phyloP scores from a whole-genome alignment of 306 rosid species.

The Vigna angularis region DNA sequence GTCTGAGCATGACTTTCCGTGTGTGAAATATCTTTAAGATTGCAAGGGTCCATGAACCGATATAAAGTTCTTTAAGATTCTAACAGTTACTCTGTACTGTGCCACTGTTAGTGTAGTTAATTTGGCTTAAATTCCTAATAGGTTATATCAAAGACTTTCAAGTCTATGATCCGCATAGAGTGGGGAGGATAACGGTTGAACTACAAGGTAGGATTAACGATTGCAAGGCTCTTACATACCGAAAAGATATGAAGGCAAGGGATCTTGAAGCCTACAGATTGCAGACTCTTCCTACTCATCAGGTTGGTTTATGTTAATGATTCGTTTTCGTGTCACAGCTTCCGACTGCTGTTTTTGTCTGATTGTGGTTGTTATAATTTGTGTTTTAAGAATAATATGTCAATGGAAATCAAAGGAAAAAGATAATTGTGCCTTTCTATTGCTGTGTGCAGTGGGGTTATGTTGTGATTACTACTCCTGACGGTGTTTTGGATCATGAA shows the following conservation, averaged over 20 bases:
- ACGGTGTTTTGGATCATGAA: constrained; percentile 95
- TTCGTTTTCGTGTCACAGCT: background rate
- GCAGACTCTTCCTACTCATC: constrained; percentile 73
- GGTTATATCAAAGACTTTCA: constrained; percentile 84
- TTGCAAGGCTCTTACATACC: constrained; percentile 73
- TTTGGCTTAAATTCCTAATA: constrained; percentile 32
- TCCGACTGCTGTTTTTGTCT: background rate
- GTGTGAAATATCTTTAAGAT: background rate
- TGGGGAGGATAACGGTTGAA: constrained; percentile 89
- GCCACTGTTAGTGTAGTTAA: constrained; percentile 9
- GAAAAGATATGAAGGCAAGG: constrained; percentile 78
- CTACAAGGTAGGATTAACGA: constrained; percentile 89
- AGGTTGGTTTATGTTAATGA: constrained; percentile 57
- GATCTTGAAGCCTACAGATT: constrained; percentile 76
- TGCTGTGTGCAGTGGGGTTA: constrained; percentile 88
- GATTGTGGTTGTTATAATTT: constrained; percentile 19
- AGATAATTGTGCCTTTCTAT: constrained; percentile 28
- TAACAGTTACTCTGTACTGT: background rate
- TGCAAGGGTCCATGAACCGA: background rate
- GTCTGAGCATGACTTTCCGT: background rate
- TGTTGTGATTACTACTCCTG: constrained; percentile 92
- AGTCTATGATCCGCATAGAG: constrained; percentile 88
- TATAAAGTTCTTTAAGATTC: background rate
- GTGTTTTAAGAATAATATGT: background rate
- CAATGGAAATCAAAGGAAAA: background rate